Base-by-base conservation (phyloP, 2,329 filamentous ascomycete genomes). In the Pseudogymnoascus sp. region DNA sequence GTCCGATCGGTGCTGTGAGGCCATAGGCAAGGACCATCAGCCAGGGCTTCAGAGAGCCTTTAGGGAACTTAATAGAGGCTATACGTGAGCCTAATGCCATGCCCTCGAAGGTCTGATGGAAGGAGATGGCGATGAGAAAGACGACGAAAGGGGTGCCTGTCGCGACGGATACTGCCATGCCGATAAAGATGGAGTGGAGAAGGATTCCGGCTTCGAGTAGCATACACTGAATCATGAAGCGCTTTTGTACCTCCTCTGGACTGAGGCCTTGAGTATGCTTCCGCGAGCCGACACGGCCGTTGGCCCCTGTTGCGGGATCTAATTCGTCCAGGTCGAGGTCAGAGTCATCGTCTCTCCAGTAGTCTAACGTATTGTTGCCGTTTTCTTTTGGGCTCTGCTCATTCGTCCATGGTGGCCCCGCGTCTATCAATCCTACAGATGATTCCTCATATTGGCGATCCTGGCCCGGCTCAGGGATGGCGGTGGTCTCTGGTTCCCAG, bases 101-200 rank as follows among this genome's bases (percentile, higher is more conserved):
- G 1, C 91, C 91, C 75, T 96, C 91, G 66, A 96, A 96, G 0
- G 89, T 91, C 75, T 96, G 89, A 70, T 94, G 90, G 74, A 93
- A 92, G 66, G 84, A 85, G 64, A 94, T 92, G 58, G 90, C 90
- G 31, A 92, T 79, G 0, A 94, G 78, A 65, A 94, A 89, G 10
- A 93, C 88, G 41, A 90, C 78, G 70, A 94, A 94, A 1, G 88
- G 84, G 0, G 89, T 87, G 0, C 89, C 89, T 0, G 88, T 91
- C 0, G 90, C 86, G 0, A 94, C 90, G 0, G 88, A 91, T 31
- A 94, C 80, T 3, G 90, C 89, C 88, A 93, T 92, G 64, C 90
- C 90, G 68, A 94, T 93, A 70, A 94, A 94, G 60, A 94, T 80
- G 69, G 85, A 89, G 76, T 94, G 90, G 71, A 93, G 93, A 13